Conservation (phyloP, 352 stramenopile species). For the Phytophthora sp. region DNA sequence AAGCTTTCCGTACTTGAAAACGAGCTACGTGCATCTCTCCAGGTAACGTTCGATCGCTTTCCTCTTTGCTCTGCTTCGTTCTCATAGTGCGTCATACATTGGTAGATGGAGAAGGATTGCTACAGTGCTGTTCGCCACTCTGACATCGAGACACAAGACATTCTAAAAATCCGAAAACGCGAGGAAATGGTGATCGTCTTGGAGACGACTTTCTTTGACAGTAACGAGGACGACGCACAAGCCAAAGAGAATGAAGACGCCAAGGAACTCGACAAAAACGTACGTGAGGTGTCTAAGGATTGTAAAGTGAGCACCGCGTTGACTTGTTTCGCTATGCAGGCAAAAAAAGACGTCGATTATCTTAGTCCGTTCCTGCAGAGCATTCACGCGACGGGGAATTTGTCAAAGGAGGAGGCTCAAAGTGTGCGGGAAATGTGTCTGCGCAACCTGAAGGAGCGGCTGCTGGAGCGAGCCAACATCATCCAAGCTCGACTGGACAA, state of each 20-base stretch:
- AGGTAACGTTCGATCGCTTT: constrained; percentile 36
- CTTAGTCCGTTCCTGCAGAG: constrained; percentile 93
- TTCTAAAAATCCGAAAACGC: constrained; percentile 88
- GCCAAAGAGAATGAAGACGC: constrained; percentile 66
- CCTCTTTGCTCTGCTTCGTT: not conserved
- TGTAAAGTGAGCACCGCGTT: no score
- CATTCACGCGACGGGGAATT: constrained; percentile 52
- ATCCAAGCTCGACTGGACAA: constrained; percentile 94
- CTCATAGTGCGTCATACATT: not conserved
- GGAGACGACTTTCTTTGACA: constrained; percentile 89
- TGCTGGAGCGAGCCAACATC: constrained; percentile 94
- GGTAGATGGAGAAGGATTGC: constrained; percentile 93
- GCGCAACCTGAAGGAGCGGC: constrained; percentile 92
- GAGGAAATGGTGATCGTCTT: constrained; percentile 89
- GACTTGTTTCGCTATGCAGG: no score
- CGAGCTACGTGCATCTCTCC: constrained; percentile 66
- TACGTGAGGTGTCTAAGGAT: constrained; percentile 34
- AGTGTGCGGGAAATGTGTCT: constrained; percentile 90
- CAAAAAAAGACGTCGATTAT: constrained; percentile 90
- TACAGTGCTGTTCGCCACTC: constrained; percentile 86
- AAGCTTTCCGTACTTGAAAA: constrained; percentile 82
- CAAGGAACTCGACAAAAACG: constrained; percentile 70
- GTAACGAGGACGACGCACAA: constrained; percentile 67
- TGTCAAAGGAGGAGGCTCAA: constrained; percentile 90
- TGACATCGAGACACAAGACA: constrained; percentile 91